A percentile compares a stretch with the other conserved stretches of the same genome.
Evolutionary conservation across 208 protist genomes (phyloP).

Genomic region (Trypanosoma lewisi): DNA sequence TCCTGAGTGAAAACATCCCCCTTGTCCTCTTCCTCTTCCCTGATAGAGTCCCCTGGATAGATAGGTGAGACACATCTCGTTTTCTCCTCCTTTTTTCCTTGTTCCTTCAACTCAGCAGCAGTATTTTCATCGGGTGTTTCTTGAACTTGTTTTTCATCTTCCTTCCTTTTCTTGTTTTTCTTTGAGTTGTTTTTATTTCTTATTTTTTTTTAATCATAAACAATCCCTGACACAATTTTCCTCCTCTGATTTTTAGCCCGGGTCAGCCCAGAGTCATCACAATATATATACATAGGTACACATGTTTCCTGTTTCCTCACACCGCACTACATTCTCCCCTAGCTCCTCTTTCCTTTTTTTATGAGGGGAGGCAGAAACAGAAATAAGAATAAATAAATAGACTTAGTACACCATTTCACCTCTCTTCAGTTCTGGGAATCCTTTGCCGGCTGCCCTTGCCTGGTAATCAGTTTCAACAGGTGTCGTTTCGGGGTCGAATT

Average conservation of each 20-base stretch:
- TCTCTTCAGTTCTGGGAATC: conserved; percentile 52
- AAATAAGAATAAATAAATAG: background rate
- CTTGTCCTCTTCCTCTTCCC: too few relatives aligned
- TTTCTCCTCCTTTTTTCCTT: background rate
- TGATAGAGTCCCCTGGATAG: too few relatives aligned
- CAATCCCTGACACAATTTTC: background rate
- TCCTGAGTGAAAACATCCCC: too few relatives aligned
- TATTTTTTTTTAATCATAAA: too few relatives aligned
- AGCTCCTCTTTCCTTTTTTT: background rate
- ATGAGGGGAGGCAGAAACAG: too few relatives aligned
- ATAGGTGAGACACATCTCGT: too few relatives aligned
- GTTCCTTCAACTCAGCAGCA: background rate
- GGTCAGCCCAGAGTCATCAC: too few relatives aligned
- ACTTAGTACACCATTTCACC: conserved; percentile 23
- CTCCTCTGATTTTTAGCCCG: too few relatives aligned
- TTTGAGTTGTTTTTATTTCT: background rate
- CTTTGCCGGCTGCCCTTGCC: conserved; percentile 44
- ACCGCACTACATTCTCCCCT: background rate
- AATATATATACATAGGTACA: too few relatives aligned
- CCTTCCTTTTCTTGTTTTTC: too few relatives aligned
- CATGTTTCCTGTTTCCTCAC: background rate
- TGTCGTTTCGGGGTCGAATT: conserved; percentile 56
- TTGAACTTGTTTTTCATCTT: background rate
- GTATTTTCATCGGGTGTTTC: conserved; percentile 14
- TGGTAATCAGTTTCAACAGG: conserved; percentile 64